phyloP scores from a whole-genome alignment of 805 yeast species.

The Pichia phayaonensis region DNA sequence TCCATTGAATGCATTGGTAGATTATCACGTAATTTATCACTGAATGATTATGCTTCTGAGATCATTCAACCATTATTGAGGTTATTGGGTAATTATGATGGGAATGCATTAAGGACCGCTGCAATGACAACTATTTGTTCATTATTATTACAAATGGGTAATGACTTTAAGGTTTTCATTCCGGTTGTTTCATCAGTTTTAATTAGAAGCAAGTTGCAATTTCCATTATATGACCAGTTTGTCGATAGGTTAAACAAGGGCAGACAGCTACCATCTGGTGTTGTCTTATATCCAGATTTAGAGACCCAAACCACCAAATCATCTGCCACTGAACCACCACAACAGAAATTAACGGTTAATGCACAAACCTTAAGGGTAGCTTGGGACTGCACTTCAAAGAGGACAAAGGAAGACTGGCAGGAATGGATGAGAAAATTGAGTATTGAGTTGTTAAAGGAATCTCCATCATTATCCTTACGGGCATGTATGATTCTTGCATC shows the following conservation, averaged over 20 bases:
- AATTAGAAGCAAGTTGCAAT: constrained; percentile 55
- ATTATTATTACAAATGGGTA: constrained; percentile 70
- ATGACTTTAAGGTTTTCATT: constrained; percentile 77
- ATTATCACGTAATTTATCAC: constrained; percentile 59
- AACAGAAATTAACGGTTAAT: constrained; percentile 66
- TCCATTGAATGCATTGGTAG: constrained; percentile 82
- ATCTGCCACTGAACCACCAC: constrained; percentile 56
- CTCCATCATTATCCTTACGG: constrained; percentile 89
- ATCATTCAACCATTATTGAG: constrained; percentile 81
- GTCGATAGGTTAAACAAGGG: constrained; percentile 71
- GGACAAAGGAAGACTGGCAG: constrained; percentile 95
- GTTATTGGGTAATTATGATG: constrained; percentile 35
- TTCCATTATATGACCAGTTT: constrained; percentile 70
- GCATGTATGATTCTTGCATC: constrained; percentile 89
- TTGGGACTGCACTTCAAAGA: constrained; percentile 87
- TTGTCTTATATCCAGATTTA: constrained; percentile 59
- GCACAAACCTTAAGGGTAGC: constrained; percentile 62
- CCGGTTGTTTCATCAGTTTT: constrained; percentile 71
- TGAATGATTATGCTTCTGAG: constrained; percentile 85
- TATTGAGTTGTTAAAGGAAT: constrained; percentile 78
- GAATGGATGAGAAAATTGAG: constrained; percentile 91
- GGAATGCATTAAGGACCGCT: constrained; percentile 53
- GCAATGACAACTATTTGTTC: constrained; percentile 76
- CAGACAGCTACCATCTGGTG: constrained; percentile 77
- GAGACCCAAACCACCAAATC: constrained; percentile 36